Base-by-base conservation (phyloP, 768 basidiomycete genomes). In the Mrakia blollopis region DNA sequence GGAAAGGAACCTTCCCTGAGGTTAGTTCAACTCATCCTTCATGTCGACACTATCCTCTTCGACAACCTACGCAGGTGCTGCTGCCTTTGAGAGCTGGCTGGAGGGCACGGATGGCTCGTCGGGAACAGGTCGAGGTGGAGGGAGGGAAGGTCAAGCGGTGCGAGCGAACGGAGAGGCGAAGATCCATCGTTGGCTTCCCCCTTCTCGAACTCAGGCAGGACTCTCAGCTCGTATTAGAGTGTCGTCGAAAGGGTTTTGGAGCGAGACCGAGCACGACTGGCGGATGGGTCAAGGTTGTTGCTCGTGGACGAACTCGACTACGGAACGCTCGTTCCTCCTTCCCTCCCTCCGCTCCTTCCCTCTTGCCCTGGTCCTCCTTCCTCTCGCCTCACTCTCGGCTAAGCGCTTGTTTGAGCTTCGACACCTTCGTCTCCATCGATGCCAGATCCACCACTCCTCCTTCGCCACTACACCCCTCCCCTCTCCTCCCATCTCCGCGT, bases 321-420 rank as follows among this genome's bases (percentile, higher is more conserved):
- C n/a, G 16, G 25, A 25, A 25, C 68, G 68, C 39, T 41, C 32
- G 68, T 35, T 23, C 54, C 50, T 52, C 25, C 9, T 44, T 65
- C 60, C 75, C 86, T 84, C 28, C 30, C 76, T n/a, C 28, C 52
- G 32, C 67, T 41, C 11, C 30, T 41, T 32, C 61, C 39, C 41
- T 39, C 39, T 39, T n/a, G 11, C 28, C 13, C 25, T n/a, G 57
- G 10, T 9, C 28, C 25, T 57, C 57, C 16, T 25, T 1, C 28
- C 7, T 7, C 13, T 16, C 18, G 16, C 47, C 9, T 2, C 18
- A 2, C 13, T 21, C 16, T 50, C 47, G 47, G 18, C 18, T 16
- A 18, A 14, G 0, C 5, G 21, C 5, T 18, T 18, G 13, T 21
- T 14, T 21, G 47, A 50, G 47, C 47, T 50, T 21, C 18, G 47